phyloP scores from a whole-genome alignment of 2,329 filamentous ascomycete genomes.

The Blastomyces parvus region DNA sequence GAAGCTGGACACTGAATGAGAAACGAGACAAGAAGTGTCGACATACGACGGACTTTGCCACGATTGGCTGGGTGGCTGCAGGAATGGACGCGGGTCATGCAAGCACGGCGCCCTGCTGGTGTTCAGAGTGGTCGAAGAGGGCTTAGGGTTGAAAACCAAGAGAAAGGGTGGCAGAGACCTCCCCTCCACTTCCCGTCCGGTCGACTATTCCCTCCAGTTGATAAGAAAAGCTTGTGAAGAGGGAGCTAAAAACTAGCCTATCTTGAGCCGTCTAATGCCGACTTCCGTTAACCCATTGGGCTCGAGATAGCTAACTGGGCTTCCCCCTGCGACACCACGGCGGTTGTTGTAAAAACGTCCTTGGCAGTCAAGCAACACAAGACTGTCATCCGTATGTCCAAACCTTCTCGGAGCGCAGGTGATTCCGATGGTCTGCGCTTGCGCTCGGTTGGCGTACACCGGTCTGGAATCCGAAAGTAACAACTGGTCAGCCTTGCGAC shows the following conservation, averaged over 20 bases:
- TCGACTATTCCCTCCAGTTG: background rate
- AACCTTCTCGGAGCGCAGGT: background rate
- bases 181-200: background rate
- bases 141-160: background rate
- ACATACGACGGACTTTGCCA: background rate
- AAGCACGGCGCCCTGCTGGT: background rate
- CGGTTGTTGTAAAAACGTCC: background rate
- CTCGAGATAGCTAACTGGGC: background rate
- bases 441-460: background rate
- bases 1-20: background rate
- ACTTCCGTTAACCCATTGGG: background rate
- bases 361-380: background rate
- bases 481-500: background rate
- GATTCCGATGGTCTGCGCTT: background rate
- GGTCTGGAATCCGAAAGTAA: background rate
- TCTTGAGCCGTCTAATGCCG: background rate
- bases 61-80: slow-evolving; percentile 1
- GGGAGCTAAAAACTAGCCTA: background rate
- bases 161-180: background rate
- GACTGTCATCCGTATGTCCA: background rate
- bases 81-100: background rate
- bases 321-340: background rate
- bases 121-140: background rate
- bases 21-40: background rate
- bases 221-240: background rate